phyloP scores from a whole-genome alignment of 2,329 filamentous ascomycete genomes.

The Raffaelea albimanens region DNA sequence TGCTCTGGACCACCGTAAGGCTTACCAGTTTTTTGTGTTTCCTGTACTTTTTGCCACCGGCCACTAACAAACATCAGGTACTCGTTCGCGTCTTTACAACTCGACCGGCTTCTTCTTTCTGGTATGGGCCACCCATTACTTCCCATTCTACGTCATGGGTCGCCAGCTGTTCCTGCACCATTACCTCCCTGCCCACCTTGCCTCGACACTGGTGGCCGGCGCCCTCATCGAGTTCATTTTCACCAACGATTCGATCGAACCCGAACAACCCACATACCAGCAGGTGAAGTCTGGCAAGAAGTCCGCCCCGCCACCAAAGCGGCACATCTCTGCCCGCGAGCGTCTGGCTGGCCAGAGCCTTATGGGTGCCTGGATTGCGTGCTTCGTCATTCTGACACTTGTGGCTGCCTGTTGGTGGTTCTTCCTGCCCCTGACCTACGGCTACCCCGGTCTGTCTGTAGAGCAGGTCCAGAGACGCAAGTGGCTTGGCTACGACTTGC shows the following conservation, averaged over 20 bases:
- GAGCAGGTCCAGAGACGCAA: slow-evolving; percentile 74
- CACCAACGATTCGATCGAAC: slow-evolving; percentile 63
- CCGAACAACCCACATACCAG: slow-evolving; percentile 42
- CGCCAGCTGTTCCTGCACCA: slow-evolving; percentile 97
- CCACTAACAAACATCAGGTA: slow-evolving; percentile 41
- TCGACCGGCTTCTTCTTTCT: slow-evolving; percentile 99
- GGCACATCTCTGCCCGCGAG: slow-evolving; percentile 70
- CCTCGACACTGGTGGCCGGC: slow-evolving; percentile 81
- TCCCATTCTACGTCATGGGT: slow-evolving; percentile 97
- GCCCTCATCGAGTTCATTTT: slow-evolving; percentile 94
- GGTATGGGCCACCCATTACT: slow-evolving; percentile 93
- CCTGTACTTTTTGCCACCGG: neutral
- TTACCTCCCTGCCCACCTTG: slow-evolving; percentile 89
- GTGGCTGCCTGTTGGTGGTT: slow-evolving; percentile 77
- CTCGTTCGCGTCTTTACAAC: slow-evolving; percentile 91
- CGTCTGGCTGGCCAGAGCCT: slow-evolving; percentile 72
- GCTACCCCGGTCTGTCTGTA: slow-evolving; percentile 77
- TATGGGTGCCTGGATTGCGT: slow-evolving; percentile 69
- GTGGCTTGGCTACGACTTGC: slow-evolving; percentile 94
- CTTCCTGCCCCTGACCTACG: slow-evolving; percentile 93
- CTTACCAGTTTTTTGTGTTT: neutral
- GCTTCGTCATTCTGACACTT: slow-evolving; percentile 55
- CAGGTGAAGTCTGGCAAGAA: slow-evolving; percentile 36
- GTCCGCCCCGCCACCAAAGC: slow-evolving; percentile 31
- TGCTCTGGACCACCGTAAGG: slow-evolving; percentile 85